Percentiles rank a stretch among this genome's conserved stretches.
phyloP scores from a whole-genome alignment of 1,284 basidiomycete genomes.

The Ceratorhiza oryzae-sativae region DNA sequence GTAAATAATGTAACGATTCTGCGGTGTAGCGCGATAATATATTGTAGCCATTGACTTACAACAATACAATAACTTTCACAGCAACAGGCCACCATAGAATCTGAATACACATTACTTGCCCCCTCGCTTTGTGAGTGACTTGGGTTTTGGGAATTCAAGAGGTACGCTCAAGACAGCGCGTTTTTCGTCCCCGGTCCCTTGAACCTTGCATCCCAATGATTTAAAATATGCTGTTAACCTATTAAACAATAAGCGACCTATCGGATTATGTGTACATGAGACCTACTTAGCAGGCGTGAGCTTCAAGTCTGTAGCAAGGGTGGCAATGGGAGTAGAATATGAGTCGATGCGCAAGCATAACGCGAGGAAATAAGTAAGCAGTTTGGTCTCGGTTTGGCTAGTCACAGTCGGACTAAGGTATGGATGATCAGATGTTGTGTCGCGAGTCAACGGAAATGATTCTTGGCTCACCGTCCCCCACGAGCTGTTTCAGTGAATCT shows the following conservation, averaged over 20 bases:
- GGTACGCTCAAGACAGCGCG: conserved; percentile 15
- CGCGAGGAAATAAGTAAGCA: conserved; percentile 80
- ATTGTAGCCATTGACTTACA: not conserved
- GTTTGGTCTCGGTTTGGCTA: conserved; percentile 68
- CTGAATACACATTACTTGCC: conserved; percentile 1
- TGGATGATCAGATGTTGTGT: not conserved
- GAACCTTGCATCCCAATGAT: conserved; percentile 32
- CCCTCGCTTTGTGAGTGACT: conserved; percentile 9
- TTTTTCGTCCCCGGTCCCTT: conserved; percentile 35
- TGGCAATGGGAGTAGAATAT: conserved; percentile 10
- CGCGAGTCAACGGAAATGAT: no score
- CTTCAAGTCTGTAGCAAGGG: conserved; percentile 22
- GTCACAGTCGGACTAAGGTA: conserved; percentile 67
- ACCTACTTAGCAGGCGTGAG: conserved; percentile 24
- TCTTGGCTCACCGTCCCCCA: conserved; percentile 62
- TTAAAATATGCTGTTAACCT: conserved; percentile 31
- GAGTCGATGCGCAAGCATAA: conserved; percentile 78
- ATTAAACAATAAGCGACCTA: not conserved
- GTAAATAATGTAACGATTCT: not conserved
- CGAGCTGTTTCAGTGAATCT: conserved; percentile 80
- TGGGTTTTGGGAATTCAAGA: conserved; percentile 28
- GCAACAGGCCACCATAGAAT: not conserved
- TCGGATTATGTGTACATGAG: not conserved
- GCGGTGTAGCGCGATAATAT: not conserved
- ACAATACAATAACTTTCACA: not conserved